These are phyloP conservation scores for Starmerella kuoi DNA, from an alignment of 805 yeast genomes.

Conservation along the genomic window DNA sequence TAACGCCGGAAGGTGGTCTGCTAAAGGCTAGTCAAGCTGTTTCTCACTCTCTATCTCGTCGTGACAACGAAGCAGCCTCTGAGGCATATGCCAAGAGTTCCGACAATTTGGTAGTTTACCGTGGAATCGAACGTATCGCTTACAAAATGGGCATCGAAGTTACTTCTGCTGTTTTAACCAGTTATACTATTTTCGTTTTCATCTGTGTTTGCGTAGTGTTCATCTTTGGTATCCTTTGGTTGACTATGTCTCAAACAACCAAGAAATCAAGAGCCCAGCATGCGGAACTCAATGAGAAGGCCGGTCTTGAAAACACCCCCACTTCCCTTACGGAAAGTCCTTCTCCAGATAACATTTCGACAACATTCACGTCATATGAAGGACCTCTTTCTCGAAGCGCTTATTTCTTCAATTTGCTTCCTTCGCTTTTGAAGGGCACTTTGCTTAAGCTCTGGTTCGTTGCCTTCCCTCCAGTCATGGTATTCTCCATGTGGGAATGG, in stretches of 20 bases:
- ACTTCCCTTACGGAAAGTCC: background rate
- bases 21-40: background rate
- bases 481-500: constrained; percentile 82
- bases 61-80: constrained; percentile 18
- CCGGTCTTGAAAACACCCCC: background rate
- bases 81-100: constrained; percentile 22
- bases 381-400: constrained; percentile 9
- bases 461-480: constrained; percentile 70
- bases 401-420: constrained; percentile 45
- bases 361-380: constrained; percentile 8
- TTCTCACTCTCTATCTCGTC: constrained; percentile 7
- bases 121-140: constrained; percentile 83
- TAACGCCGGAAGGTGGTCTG: constrained; percentile 6
- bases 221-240: constrained; percentile 44
- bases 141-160: constrained; percentile 65
- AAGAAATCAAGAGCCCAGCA: constrained; percentile 32
- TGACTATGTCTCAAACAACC: constrained; percentile 27
- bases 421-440: constrained; percentile 66
- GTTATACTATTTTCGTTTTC: constrained; percentile 72
- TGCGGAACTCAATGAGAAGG: constrained; percentile 22
- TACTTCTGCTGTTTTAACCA: constrained; percentile 73
- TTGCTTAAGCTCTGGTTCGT: constrained; percentile 66
- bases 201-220: constrained; percentile 63
- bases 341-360: background rate
- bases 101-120: constrained; percentile 44